Evolutionary conservation across 2,329 filamentous ascomycete species (phyloP).

Genomic region (Zasmidium citrigriseum): DNA sequence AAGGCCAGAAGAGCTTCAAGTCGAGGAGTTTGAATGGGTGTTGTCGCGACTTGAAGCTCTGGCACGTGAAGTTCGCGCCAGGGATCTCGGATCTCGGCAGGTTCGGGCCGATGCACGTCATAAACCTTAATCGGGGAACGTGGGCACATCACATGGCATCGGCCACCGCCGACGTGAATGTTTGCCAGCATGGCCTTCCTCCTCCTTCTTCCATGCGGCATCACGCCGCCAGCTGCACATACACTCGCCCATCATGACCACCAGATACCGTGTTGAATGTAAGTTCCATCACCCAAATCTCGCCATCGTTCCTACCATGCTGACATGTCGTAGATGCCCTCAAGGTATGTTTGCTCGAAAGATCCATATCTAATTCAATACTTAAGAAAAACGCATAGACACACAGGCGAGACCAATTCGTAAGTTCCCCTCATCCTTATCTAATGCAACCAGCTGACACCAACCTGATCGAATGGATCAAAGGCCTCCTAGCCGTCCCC

Average conservation of each 20-base stretch:
- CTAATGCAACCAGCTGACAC: conserved; percentile 54
- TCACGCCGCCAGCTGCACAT: not conserved
- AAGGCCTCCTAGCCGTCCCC: conserved; percentile 82
- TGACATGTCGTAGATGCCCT: conserved; percentile 57
- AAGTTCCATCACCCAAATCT: conserved; percentile 7
- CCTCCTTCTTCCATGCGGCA: not conserved
- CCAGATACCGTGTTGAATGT: conserved; percentile 42
- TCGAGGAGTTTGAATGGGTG: no score
- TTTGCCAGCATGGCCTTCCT: not conserved
- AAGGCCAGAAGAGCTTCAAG: no score
- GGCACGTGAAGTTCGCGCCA: no score
- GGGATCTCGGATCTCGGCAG: not conserved
- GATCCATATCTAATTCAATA: no score
- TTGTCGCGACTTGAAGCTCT: not conserved
- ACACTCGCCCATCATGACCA: conserved; percentile 38
- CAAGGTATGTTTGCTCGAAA: not conserved
- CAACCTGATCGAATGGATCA: conserved; percentile 69
- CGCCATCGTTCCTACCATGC: not conserved
- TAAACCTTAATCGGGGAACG: not conserved
- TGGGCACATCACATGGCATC: not conserved
- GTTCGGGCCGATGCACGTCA: not conserved
- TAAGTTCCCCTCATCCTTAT: conserved; percentile 47
- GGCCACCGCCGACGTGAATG: not conserved
- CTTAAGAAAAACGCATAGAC: conserved; percentile 57
- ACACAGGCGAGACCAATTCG: conserved; percentile 87